Conservation (phyloP, 345 rosid species). For the Passiflora organensis region DNA sequence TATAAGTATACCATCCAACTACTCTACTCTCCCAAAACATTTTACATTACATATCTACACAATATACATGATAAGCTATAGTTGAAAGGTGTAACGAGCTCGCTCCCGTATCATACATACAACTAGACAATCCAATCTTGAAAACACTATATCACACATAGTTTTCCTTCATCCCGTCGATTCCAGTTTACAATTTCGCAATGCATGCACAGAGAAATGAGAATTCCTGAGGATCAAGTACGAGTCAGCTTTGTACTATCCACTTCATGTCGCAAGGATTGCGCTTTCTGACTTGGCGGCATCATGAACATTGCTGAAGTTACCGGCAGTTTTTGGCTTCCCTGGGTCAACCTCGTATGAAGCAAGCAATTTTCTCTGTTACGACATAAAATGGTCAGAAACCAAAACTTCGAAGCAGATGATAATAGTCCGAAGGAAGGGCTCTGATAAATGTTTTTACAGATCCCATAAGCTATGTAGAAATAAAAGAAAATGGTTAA, state of each 20-base stretch:
- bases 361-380: constrained; percentile 42
- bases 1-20: not conserved
- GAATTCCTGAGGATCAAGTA: not conserved
- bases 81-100: not conserved
- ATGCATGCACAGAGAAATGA: not conserved
- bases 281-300: constrained; percentile 22
- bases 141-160: no score
- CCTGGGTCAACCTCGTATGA: constrained; percentile 19
- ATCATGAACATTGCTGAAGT: constrained; percentile 2
- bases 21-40: constrained; percentile 1
- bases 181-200: no score
- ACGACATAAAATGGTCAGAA: not conserved
- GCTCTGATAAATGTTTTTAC: no score
- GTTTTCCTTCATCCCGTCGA: no score
- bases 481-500: not conserved
- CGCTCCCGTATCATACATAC: not conserved
- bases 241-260: not conserved
- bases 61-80: constrained; percentile 6
- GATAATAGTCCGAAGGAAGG: no score
- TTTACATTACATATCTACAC: constrained; percentile 12
- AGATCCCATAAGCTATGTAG: not conserved
- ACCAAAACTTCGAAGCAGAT: no score
- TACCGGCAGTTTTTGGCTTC: constrained; percentile 16
- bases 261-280: constrained; percentile 22
- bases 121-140: not conserved